Conservation (phyloP, 768 basidiomycete species). For the Dioszegia aurantiaca region DNA sequence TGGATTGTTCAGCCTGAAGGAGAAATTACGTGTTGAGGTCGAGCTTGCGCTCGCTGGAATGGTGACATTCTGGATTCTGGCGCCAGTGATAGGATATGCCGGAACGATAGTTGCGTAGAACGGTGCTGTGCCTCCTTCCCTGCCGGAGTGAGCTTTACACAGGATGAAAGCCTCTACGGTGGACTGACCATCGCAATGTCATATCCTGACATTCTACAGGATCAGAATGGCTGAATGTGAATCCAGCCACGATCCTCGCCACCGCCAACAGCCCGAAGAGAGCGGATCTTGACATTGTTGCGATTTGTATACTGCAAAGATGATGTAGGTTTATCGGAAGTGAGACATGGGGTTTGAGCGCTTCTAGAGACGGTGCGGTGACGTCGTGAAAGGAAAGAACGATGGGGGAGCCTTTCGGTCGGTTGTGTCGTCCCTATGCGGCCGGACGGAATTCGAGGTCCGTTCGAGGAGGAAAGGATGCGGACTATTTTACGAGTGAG, state of each 20-base stretch:
- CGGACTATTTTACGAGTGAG: too few relatives aligned
- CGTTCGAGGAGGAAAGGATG: too few relatives aligned
- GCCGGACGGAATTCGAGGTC: too few relatives aligned
- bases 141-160: slow-evolving; percentile 8
- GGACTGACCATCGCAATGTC: slow-evolving; percentile 37
- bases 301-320: not conserved
- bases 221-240: slow-evolving; percentile 43
- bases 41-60: slow-evolving; percentile 30
- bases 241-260: slow-evolving; percentile 14
- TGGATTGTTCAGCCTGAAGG: slow-evolving; percentile 34
- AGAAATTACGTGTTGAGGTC: slow-evolving; percentile 26
- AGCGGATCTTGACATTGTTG: not conserved
- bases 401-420: too few relatives aligned
- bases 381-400: too few relatives aligned
- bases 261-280: not conserved
- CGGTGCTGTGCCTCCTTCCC: slow-evolving; percentile 36
- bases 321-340: too few relatives aligned
- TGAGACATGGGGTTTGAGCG: too few relatives aligned
- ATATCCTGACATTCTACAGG: slow-evolving; percentile 43
- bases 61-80: slow-evolving; percentile 33
- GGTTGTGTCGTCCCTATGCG: too few relatives aligned
- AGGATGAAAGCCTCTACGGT: too few relatives aligned
- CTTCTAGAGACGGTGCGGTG: too few relatives aligned
- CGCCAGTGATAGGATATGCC: slow-evolving; percentile 23
- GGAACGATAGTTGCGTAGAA: slow-evolving; percentile 41